phyloP scores from a whole-genome alignment of 345 rosid species.

The Anacardium occidentale region DNA sequence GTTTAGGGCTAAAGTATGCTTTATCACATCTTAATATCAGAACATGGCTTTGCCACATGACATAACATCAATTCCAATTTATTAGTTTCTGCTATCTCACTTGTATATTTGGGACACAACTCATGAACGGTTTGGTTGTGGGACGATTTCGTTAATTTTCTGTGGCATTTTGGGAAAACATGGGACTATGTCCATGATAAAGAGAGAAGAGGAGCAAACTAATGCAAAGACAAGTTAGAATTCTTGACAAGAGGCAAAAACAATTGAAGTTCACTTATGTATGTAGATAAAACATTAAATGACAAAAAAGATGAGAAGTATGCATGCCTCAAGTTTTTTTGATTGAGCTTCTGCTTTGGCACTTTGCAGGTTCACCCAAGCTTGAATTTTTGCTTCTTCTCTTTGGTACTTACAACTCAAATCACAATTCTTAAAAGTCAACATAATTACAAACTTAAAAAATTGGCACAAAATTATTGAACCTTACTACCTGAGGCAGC shows the following conservation, averaged over 20 bases:
- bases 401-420: conserved; percentile 64
- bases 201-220: not conserved
- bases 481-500: conserved; percentile 65
- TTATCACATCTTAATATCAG: not conserved
- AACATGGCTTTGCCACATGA: not conserved
- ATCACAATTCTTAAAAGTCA: conserved; percentile 10
- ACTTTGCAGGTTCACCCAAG: conserved; percentile 88
- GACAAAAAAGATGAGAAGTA: not conserved
- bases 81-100: conserved; percentile 1
- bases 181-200: not conserved
- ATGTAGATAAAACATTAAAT: not conserved
- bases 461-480: conserved; percentile 1
- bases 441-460: not conserved
- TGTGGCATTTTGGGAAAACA: conserved; percentile 3
- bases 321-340: conserved; percentile 77
- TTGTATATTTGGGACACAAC: not conserved
- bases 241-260: not conserved
- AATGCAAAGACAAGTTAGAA: not conserved
- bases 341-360: conserved; percentile 99
- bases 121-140: not conserved
- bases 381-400: conserved; percentile 92
- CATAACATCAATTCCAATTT: not conserved
- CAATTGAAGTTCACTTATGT: conserved; percentile 1
- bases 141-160: not conserved
- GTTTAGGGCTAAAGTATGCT: conserved; percentile 1